Percentiles rank a stretch among this genome's conserved stretches.
Evolutionary conservation across 2,329 filamentous ascomycete species (phyloP).

Genomic region (Aspergillus tanneri): DNA sequence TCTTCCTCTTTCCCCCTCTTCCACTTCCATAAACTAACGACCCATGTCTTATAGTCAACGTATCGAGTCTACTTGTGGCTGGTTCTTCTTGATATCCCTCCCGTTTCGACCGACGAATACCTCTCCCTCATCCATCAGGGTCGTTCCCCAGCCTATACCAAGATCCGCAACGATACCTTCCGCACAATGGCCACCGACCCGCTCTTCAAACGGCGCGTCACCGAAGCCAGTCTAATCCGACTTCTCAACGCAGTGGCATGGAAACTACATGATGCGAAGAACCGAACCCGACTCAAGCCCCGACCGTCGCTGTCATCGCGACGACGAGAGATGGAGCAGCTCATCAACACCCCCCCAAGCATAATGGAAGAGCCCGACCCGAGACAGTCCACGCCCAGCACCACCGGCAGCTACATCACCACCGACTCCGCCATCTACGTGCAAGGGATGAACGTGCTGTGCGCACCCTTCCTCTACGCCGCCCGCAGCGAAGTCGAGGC

Average conservation of each 20-base stretch:
- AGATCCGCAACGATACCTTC: slow-evolving; percentile 98
- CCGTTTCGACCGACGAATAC: slow-evolving; percentile 83
- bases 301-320: slow-evolving; percentile 44
- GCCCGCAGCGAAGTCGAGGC: slow-evolving; percentile 93
- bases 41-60: slow-evolving; percentile 64
- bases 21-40: slow-evolving; percentile 5
- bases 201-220: slow-evolving; percentile 92
- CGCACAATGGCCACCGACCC: slow-evolving; percentile 94
- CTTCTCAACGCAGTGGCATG: slow-evolving; percentile 93
- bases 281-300: slow-evolving; percentile 52
- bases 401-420: slow-evolving; percentile 38
- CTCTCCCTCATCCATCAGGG: slow-evolving; percentile 88
- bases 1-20: neutral
- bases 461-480: slow-evolving; percentile 91
- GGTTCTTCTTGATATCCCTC: slow-evolving; percentile 82
- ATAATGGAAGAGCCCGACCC: slow-evolving; percentile 47
- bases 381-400: slow-evolving; percentile 17
- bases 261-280: slow-evolving; percentile 78
- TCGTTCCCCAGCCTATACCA: slow-evolving; percentile 89
- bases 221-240: slow-evolving; percentile 90
- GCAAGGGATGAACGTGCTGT: slow-evolving; percentile 98
- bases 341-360: slow-evolving; percentile 39
- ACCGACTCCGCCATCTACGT: slow-evolving; percentile 82
- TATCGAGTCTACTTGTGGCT: slow-evolving; percentile 95
- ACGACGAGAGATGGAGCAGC: slow-evolving; percentile 48